A percentile compares a stretch with the other conserved stretches of the same genome.
Evolutionary conservation across 345 rosid genomes (phyloP).

Genomic region (Ceriops decandra): DNA sequence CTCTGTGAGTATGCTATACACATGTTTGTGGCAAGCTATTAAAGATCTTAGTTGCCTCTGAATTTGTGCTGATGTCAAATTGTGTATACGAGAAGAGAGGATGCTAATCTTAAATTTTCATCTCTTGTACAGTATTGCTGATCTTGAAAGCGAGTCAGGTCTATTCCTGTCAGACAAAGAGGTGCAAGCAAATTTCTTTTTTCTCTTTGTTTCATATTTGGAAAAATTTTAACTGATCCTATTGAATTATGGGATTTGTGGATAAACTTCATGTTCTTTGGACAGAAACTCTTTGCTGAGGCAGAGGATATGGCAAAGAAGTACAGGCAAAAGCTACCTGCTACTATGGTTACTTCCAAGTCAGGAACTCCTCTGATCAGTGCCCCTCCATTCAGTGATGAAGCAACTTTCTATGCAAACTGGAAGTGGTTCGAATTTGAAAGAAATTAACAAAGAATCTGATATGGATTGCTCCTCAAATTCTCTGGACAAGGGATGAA

Average conservation of each 20-base stretch:
- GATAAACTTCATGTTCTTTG: conserved; percentile 4
- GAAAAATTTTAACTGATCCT: not conserved
- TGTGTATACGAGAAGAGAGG: not conserved
- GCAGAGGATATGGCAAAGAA: conserved; percentile 87
- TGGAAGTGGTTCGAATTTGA: conserved; percentile 95
- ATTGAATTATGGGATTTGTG: not conserved
- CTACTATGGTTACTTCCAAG: conserved; percentile 18
- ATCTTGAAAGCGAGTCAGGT: conserved; percentile 90
- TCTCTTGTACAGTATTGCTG: conserved; percentile 54
- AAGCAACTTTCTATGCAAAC: conserved; percentile 60
- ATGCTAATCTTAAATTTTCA: conserved; percentile 7
- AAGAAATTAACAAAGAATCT: conserved; percentile 25
- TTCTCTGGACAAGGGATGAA: not conserved
- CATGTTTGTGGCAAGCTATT: not conserved
- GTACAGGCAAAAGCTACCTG: conserved; percentile 56
- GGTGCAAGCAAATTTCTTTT: conserved; percentile 38
- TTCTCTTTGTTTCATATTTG: not conserved
- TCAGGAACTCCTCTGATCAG: conserved; percentile 32
- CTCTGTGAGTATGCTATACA: not conserved
- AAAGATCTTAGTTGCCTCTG: not conserved
- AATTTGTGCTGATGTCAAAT: not conserved
- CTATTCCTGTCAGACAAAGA: conserved; percentile 66
- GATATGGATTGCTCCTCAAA: too few relatives aligned
- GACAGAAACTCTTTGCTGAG: conserved; percentile 70
- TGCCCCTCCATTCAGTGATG: conserved; percentile 40